These are phyloP conservation scores for Cyclotella baltica DNA, from an alignment of 108 stramenopile species.

Conservation along the genomic window DNA sequence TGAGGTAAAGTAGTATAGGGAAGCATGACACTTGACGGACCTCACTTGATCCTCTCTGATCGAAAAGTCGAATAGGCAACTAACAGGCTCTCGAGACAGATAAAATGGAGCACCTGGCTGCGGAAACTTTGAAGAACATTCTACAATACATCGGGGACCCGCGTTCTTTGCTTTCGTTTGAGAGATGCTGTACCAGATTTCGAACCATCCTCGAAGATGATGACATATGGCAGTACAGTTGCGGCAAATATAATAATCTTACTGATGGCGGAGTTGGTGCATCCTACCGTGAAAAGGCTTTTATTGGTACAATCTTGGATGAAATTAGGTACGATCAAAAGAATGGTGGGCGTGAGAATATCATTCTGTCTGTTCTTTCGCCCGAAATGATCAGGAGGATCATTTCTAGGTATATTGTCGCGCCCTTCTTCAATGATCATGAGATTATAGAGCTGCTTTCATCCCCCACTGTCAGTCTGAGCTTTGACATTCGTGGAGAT, in stretches of 20 bases:
- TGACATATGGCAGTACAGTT: neutral
- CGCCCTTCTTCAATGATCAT: neutral
- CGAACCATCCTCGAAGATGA: neutral
- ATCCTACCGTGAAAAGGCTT: slow-evolving; percentile 5
- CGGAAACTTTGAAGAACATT: neutral
- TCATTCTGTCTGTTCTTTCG: slow-evolving; percentile 1
- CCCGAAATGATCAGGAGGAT: slow-evolving; percentile 6
- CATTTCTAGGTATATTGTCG: neutral
- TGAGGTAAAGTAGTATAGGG: too few species aligned
- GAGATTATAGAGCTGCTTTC: too few species aligned
- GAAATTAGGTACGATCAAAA: neutral
- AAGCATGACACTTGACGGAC: too few species aligned
- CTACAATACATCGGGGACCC: neutral
- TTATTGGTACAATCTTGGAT: neutral
- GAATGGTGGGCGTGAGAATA: neutral
- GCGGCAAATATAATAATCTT: neutral
- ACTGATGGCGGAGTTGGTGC: neutral
- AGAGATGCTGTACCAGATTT: slow-evolving; percentile 3
- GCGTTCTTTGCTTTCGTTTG: neutral
- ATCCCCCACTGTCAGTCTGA: neutral
- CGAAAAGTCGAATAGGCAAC: too few species aligned
- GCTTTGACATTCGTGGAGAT: slow-evolving; percentile 5
- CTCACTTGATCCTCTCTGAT: too few species aligned
- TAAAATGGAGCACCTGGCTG: neutral
- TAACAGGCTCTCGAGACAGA: too few species aligned